Evolutionary conservation across 768 basidiomycete genomes (phyloP).

Genomic region (Auricularia sp.): DNA sequence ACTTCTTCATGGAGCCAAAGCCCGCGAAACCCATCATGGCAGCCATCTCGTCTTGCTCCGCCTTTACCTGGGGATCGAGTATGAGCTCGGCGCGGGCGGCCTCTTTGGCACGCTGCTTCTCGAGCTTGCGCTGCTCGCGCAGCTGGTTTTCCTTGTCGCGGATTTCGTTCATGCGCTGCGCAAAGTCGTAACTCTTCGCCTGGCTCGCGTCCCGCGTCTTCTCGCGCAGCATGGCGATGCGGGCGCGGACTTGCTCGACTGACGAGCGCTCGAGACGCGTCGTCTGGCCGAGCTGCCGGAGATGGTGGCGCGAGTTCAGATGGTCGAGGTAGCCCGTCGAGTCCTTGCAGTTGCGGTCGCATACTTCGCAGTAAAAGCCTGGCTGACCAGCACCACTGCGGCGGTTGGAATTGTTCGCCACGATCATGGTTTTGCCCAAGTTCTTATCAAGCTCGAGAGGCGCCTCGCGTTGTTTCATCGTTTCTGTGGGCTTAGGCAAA

Average conservation of each 20-base stretch:
- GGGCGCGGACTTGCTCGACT: conserved; percentile 81
- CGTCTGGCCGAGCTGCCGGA: conserved; percentile 90
- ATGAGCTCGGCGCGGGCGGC: conserved; percentile 57
- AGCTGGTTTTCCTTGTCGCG: conserved; percentile 57
- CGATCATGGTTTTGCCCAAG: conserved; percentile 88
- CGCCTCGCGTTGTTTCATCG: conserved; percentile 79
- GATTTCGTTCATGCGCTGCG: conserved; percentile 76
- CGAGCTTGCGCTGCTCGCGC: conserved; percentile 65
- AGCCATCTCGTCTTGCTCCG: conserved; percentile 58
- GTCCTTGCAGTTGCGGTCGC: conserved; percentile 88
- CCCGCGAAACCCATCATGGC: conserved; percentile 87
- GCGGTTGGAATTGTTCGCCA: conserved; percentile 69
- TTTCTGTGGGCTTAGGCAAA: conserved; percentile 85
- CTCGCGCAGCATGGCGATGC: conserved; percentile 80
- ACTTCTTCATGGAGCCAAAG: conserved; percentile 82
- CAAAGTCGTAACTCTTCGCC: conserved; percentile 92
- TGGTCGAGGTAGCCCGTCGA: conserved; percentile 91
- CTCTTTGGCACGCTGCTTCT: conserved; percentile 71
- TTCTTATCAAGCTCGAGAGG: conserved; percentile 92
- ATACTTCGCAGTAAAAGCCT: conserved; percentile 89
- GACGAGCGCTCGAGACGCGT: conserved; percentile 87
- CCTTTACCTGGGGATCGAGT: conserved; percentile 29
- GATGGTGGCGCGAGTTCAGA: conserved; percentile 86
- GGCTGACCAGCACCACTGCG: conserved; percentile 71
- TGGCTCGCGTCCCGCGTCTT: conserved; percentile 73